These are phyloP conservation scores for Articulospora tetracladia DNA, from an alignment of 495 filamentous ascomycete genomes.

Conservation along the genomic window DNA sequence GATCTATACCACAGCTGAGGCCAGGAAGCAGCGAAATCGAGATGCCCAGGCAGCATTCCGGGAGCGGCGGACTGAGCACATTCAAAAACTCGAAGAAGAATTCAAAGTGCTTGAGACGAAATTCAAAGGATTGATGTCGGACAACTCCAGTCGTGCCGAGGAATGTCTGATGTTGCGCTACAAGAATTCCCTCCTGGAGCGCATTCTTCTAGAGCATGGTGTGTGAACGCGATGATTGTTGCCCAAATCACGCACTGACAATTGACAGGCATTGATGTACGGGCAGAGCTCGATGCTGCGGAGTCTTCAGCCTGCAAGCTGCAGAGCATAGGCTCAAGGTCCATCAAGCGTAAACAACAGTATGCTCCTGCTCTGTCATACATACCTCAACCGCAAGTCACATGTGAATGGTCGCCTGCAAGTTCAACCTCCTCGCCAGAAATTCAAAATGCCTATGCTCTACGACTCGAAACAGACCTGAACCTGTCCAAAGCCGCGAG, in stretches of 20 bases:
- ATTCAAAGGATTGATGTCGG: background rate
- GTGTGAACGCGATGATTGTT: background rate
- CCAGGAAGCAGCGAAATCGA: constrained; percentile 14
- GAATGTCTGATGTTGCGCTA: constrained; percentile 19
- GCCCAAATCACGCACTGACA: background rate
- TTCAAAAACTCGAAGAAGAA: constrained; percentile 15
- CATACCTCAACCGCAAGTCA: background rate
- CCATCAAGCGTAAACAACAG: too few relatives aligned
- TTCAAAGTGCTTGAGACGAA: constrained; percentile 2
- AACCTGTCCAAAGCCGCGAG: too few relatives aligned
- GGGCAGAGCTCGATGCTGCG: constrained; percentile 12
- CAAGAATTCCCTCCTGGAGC: constrained; percentile 21
- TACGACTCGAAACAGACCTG: too few relatives aligned
- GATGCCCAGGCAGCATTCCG: constrained; percentile 19
- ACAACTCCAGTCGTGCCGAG: background rate
- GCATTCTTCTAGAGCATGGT: constrained; percentile 19
- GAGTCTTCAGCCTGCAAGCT: too few relatives aligned
- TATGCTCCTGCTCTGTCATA: background rate
- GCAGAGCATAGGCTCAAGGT: too few relatives aligned
- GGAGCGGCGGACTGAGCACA: constrained; percentile 15
- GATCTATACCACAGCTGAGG: constrained; percentile 8
- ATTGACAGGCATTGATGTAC: constrained; percentile 13
- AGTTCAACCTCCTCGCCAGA: background rate
- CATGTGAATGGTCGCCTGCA: background rate
- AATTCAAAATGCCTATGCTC: background rate